Conservation (phyloP, 78 protist species). For the Blattamonas nauphoetae region DNA sequence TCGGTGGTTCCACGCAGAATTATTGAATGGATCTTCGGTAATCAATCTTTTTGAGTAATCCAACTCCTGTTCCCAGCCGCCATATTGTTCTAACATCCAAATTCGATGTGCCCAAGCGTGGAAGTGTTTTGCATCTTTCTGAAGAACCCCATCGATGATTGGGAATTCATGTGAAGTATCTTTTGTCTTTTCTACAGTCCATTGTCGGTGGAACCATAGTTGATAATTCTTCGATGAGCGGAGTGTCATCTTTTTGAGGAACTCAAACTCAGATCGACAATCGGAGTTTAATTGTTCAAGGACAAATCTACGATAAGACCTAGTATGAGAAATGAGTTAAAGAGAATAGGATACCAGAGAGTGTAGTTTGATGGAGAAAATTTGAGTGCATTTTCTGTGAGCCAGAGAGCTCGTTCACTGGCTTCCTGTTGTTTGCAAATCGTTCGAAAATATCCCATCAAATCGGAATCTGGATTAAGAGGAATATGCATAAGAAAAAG, state of each 20-base stretch:
- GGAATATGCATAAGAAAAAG: neutral
- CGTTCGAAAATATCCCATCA: slow-evolving; percentile 73
- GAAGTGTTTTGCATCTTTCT: slow-evolving; percentile 78
- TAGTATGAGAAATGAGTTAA: neutral
- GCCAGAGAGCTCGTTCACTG: slow-evolving; percentile 39
- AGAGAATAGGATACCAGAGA: slow-evolving; percentile 45
- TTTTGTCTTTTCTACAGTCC: slow-evolving; percentile 33
- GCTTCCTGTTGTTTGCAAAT: slow-evolving; percentile 28
- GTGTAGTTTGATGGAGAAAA: slow-evolving; percentile 75
- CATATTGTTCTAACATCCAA: slow-evolving; percentile 21
- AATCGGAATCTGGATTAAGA: slow-evolving; percentile 23
- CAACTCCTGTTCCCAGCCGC: slow-evolving; percentile 37
- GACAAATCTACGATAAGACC: slow-evolving; percentile 16
- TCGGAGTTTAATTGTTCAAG: slow-evolving; percentile 33
- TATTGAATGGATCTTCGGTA: slow-evolving; percentile 64
- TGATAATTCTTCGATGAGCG: slow-evolving; percentile 76
- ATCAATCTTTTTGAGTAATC: slow-evolving; percentile 47
- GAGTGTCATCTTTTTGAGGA: slow-evolving; percentile 27
- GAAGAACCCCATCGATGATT: slow-evolving; percentile 36
- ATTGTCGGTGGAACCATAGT: slow-evolving; percentile 80
- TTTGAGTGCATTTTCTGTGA: slow-evolving; percentile 58
- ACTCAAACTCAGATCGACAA: slow-evolving; percentile 45
- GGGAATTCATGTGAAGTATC: slow-evolving; percentile 37
- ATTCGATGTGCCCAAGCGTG: slow-evolving; percentile 84
- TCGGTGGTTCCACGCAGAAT: slow-evolving; percentile 89